Evolutionary conservation across 2,329 filamentous ascomycete species (phyloP).

Genomic region (Xylaria sp.): DNA sequence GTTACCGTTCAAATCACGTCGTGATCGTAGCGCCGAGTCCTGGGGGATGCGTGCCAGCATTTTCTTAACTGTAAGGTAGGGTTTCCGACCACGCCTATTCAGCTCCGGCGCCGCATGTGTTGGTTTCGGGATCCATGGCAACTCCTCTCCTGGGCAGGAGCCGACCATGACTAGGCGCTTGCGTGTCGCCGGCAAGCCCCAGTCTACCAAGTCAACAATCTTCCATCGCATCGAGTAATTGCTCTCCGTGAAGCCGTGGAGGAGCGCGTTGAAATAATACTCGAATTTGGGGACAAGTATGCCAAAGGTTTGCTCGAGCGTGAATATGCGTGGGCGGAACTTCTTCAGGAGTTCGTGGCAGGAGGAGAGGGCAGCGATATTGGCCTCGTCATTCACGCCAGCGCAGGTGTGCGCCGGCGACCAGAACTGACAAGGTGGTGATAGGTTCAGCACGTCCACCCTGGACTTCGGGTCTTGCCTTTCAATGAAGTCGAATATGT

Average conservation of each 20-base stretch:
- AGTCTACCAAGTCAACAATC: constrained; percentile 48
- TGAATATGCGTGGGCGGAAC: constrained; percentile 62
- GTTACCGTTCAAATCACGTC: neutral
- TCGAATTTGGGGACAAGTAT: constrained; percentile 50
- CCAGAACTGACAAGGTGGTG: constrained; percentile 72
- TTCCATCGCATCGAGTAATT: constrained; percentile 69
- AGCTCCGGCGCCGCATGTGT: constrained; percentile 47
- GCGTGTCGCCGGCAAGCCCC: constrained; percentile 46
- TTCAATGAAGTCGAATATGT: constrained; percentile 46
- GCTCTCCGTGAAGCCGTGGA: constrained; percentile 58
- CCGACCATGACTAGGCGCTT: constrained; percentile 54
- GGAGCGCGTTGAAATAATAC: constrained; percentile 52
- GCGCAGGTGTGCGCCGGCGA: constrained; percentile 63
- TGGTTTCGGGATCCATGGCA: constrained; percentile 59
- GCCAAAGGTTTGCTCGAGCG: constrained; percentile 73
- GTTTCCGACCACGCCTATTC: constrained; percentile 31
- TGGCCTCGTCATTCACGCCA: constrained; percentile 58
- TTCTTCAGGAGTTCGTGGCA: constrained; percentile 52
- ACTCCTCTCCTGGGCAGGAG: constrained; percentile 60
- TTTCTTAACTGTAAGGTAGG: constrained; percentile 41
- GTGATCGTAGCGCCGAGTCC: neutral
- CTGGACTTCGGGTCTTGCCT: constrained; percentile 31
- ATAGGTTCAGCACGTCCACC: constrained; percentile 68
- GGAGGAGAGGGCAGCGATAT: constrained; percentile 55
- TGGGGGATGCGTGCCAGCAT: constrained; percentile 36